These are phyloP conservation scores for Boechera retrofracta DNA, from an alignment of 345 rosid species.

Conservation along the genomic window DNA sequence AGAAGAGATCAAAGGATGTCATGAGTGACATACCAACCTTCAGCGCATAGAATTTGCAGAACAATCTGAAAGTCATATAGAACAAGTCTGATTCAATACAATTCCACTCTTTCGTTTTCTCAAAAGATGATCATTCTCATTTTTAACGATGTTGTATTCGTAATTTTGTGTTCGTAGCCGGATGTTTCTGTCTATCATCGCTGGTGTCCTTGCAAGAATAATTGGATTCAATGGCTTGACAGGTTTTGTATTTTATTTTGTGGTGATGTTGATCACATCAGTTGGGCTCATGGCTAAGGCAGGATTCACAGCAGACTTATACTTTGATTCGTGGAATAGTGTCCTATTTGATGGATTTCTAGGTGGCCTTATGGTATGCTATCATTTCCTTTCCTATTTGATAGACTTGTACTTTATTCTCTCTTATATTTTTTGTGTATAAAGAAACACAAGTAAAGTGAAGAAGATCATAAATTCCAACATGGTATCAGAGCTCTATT, in stretches of 20 bases:
- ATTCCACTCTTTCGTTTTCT: neutral
- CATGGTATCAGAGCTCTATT: no score
- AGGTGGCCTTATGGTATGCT: conserved; percentile 88
- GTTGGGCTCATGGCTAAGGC: conserved; percentile 85
- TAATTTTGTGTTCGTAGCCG: conserved; percentile 61
- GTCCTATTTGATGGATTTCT: conserved; percentile 76
- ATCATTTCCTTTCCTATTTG: neutral
- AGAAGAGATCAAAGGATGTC: conserved; percentile 66
- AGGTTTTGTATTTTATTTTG: conserved; percentile 83
- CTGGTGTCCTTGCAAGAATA: conserved; percentile 91
- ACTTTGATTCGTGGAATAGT: conserved; percentile 83
- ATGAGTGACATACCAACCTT: conserved; percentile 66
- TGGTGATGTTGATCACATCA: conserved; percentile 85
- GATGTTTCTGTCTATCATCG: conserved; percentile 87
- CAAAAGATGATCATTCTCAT: conserved; percentile 5
- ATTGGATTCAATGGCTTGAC: conserved; percentile 80
- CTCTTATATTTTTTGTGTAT: neutral
- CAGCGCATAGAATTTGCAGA: conserved; percentile 81
- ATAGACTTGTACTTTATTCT: no score
- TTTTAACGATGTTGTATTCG: conserved; percentile 8
- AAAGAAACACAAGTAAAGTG: no score
- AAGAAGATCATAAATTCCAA: no score
- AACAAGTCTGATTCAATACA: conserved; percentile 66
- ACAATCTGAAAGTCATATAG: conserved; percentile 86
- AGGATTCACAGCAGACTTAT: conserved; percentile 71